Conservation (phyloP, 139 green algal species). For the Coccomyxa sp. region DNA sequence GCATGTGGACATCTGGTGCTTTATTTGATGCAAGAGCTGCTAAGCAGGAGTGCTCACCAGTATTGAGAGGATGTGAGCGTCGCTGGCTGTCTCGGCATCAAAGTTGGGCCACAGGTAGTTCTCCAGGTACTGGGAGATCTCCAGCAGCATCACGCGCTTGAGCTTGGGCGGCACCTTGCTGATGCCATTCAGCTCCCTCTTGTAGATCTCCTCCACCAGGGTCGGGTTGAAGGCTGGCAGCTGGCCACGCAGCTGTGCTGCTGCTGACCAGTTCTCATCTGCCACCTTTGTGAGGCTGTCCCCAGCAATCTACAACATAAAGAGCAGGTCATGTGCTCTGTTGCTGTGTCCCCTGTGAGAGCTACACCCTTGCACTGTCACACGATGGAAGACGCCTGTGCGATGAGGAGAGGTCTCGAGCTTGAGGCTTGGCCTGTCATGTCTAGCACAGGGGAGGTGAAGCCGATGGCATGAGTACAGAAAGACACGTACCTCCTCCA, state of each 20-base stretch:
- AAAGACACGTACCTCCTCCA: slow-evolving; percentile 32
- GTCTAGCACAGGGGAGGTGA: too few species aligned
- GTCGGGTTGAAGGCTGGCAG: slow-evolving; percentile 46
- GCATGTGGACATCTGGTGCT: too few species aligned
- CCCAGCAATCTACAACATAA: slow-evolving; percentile 11
- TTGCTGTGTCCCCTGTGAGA: background rate
- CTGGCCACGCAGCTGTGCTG: background rate
- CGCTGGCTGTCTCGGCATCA: slow-evolving; percentile 36
- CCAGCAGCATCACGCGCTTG: slow-evolving; percentile 64
- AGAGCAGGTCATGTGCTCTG: background rate
- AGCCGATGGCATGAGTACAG: too few species aligned
- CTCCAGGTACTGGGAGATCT: slow-evolving; percentile 94
- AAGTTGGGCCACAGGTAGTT: slow-evolving; percentile 92
- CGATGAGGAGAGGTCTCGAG: background rate
- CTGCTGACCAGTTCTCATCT: slow-evolving; percentile 40
- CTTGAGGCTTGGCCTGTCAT: background rate
- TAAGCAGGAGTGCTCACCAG: too few species aligned
- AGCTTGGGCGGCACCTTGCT: slow-evolving; percentile 31
- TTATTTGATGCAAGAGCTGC: too few species aligned
- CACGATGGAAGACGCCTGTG: background rate
- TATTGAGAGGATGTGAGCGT: slow-evolving; percentile 51
- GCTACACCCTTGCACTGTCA: background rate
- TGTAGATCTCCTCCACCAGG: slow-evolving; percentile 64
- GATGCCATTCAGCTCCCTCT: slow-evolving; percentile 50
- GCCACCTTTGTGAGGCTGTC: slow-evolving; percentile 49